These are phyloP conservation scores for Cardamine chenopodiifolia DNA, from an alignment of 345 rosid genomes.

Conservation along the genomic window DNA sequence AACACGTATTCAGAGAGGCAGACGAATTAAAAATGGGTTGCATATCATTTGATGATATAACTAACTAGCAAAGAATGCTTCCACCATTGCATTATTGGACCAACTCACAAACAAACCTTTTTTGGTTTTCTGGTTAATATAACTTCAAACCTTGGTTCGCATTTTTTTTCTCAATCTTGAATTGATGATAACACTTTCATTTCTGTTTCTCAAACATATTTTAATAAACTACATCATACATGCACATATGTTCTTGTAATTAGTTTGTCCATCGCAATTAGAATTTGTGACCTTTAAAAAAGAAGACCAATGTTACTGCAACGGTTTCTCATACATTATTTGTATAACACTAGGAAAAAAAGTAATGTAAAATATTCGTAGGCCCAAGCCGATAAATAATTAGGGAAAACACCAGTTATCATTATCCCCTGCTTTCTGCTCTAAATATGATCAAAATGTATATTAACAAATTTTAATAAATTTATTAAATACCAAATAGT, in stretches of 20 bases:
- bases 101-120: background rate
- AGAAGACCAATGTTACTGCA: background rate
- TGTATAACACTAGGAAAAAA: background rate
- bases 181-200: background rate
- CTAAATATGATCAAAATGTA: slow-evolving; percentile 8
- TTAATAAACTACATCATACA: background rate
- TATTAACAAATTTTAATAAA: background rate
- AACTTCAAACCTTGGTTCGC: background rate
- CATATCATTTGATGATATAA: slow-evolving; percentile 15
- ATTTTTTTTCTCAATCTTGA: background rate
- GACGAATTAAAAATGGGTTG: slow-evolving; percentile 2
- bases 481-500: background rate
- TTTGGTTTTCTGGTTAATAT: background rate
- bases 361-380: background rate
- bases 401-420: slow-evolving; percentile 1
- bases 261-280: background rate
- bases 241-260: background rate
- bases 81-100: slow-evolving; percentile 3
- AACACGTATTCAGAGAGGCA: slow-evolving; percentile 29
- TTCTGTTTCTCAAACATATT: too few relatives aligned
- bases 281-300: background rate
- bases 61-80: slow-evolving; percentile 8
- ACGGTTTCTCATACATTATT: background rate
- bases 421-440: slow-evolving; percentile 25
- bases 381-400: background rate